A percentile compares a stretch with the other conserved stretches of the same genome.
phyloP scores from a whole-genome alignment of 768 basidiomycete species.

The Suillus fuscotomentosus region DNA sequence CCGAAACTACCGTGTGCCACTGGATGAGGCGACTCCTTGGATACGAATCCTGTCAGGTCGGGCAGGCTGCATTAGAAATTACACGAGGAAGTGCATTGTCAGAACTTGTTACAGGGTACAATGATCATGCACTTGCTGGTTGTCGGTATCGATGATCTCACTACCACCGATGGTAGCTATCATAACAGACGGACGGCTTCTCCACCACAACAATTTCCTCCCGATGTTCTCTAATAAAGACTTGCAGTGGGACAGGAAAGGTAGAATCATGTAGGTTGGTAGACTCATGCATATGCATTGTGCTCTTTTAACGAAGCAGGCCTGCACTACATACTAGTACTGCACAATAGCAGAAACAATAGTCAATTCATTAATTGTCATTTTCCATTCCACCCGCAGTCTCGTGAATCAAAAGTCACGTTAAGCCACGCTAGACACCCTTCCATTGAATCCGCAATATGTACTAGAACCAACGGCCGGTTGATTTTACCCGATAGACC shows the following conservation, averaged over 20 bases:
- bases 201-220: background rate
- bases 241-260: background rate
- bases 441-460: too few species aligned
- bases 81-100: background rate
- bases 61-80: background rate
- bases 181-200: background rate
- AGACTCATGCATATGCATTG: background rate
- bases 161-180: background rate
- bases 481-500: background rate
- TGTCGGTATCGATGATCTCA: background rate
- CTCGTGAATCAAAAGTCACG: too few species aligned
- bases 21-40: background rate
- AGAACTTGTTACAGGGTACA: background rate
- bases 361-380: too few species aligned
- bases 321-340: too few species aligned
- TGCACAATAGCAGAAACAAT: too few species aligned
- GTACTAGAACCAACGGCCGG: background rate
- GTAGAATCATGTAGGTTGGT: background rate
- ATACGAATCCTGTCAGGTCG: constrained; percentile 4
- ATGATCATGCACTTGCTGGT: background rate
- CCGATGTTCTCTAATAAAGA: background rate
- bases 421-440: too few species aligned
- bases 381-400: too few species aligned
- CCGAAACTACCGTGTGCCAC: constrained; percentile 7
- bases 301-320: background rate